Conservation (phyloP, 768 basidiomycete species). For the Lactifluus echinatus region DNA sequence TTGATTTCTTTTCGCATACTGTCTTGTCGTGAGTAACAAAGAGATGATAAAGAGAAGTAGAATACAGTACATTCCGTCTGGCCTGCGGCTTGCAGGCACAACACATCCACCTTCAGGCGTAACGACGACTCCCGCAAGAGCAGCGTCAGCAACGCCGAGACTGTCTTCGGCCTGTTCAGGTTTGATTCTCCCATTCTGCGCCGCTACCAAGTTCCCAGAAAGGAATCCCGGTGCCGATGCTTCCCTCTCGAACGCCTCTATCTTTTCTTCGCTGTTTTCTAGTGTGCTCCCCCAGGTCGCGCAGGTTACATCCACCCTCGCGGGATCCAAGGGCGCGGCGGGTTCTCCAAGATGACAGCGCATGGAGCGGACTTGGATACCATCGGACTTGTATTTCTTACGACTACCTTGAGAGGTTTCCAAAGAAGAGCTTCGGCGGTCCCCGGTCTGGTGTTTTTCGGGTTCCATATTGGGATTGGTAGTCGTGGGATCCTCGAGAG, state of each 20-base stretch:
- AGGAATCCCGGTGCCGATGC: not conserved
- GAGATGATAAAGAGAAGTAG: not conserved
- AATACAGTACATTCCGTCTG: conserved; percentile 3
- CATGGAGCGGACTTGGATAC: not conserved
- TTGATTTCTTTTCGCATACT: conserved; percentile 12
- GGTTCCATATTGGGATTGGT: not conserved
- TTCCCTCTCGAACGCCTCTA: not conserved
- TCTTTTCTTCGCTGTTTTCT: not conserved
- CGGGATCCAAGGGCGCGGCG: not conserved
- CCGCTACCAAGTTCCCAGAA: not conserved
- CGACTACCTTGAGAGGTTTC: not conserved
- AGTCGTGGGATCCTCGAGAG: not conserved
- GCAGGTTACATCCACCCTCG: not conserved
- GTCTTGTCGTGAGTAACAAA: not conserved
- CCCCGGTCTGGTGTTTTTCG: not conserved
- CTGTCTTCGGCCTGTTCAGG: not conserved
- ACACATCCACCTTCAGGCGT: conserved; percentile 2
- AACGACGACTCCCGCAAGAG: not conserved
- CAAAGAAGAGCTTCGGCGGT: not conserved
- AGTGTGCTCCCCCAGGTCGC: not conserved
- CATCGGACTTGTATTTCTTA: conserved; percentile 8
- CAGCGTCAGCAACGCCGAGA: not conserved
- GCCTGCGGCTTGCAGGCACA: conserved; percentile 13
- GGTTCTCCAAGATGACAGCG: not conserved
- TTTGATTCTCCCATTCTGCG: not conserved